Evolutionary conservation across 1,284 basidiomycete genomes (phyloP).

Genomic region (Ustilago shanxiensis): DNA sequence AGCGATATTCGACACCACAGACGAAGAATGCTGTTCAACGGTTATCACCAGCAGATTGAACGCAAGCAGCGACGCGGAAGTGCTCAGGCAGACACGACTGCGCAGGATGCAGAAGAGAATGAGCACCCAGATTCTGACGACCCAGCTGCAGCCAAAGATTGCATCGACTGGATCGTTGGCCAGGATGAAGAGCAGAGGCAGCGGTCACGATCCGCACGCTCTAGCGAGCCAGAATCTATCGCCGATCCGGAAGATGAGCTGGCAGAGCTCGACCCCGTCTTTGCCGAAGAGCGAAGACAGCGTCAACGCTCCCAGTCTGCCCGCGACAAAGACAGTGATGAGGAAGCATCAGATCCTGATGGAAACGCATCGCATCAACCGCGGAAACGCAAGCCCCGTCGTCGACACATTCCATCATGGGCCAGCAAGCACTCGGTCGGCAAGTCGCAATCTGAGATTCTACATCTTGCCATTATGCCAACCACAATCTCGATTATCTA

Average conservation of each 20-base stretch:
- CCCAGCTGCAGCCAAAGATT: constrained; percentile 30
- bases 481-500: constrained; percentile 58
- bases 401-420: constrained; percentile 32
- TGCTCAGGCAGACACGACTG: background rate
- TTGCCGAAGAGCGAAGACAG: constrained; percentile 39
- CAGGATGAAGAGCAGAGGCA: constrained; percentile 18
- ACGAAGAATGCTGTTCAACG: constrained; percentile 37
- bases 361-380: background rate
- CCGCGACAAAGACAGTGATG: background rate
- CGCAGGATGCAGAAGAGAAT: constrained; percentile 11
- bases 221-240: constrained; percentile 33
- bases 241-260: constrained; percentile 47
- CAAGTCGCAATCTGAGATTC: constrained; percentile 28
- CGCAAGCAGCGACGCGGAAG: constrained; percentile 8
- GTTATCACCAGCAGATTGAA: constrained; percentile 25
- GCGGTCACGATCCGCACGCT: constrained; percentile 18
- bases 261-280: constrained; percentile 47
- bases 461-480: constrained; percentile 39
- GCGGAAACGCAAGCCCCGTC: constrained; percentile 4
- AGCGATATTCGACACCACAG: constrained; percentile 41
- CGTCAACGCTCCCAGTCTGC: constrained; percentile 21
- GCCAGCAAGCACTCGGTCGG: constrained; percentile 32
- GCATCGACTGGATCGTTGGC: constrained; percentile 45
- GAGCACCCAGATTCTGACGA: constrained; percentile 29
- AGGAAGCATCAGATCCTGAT: background rate